Percentiles rank a stretch among this genome's conserved stretches.
Conservation (phyloP, 192 early-diverging fungal genomes). For the Funneliformis geosporum region DNA sequence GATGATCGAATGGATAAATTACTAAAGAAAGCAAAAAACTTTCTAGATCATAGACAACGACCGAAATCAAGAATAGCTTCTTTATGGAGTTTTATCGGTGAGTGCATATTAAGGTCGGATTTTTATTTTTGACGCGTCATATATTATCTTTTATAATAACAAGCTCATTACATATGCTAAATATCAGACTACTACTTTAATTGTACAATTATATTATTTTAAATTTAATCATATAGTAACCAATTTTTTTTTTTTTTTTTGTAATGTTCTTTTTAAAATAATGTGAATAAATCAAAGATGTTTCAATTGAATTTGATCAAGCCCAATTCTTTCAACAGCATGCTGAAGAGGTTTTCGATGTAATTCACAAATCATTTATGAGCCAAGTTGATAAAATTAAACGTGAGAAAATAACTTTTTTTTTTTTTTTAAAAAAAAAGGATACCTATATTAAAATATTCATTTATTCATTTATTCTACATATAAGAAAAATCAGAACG, state of each 20-base stretch:
- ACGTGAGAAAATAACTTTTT: constrained; percentile 46
- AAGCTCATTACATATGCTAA: neutral
- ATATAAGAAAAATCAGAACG: constrained; percentile 53
- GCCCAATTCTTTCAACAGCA: constrained; percentile 78
- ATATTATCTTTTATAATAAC: neutral
- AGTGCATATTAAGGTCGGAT: neutral
- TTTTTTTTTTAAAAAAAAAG: neutral
- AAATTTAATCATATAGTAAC: no score
- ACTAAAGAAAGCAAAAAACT: constrained; percentile 70
- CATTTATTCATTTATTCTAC: neutral
- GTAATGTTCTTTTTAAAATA: neutral
- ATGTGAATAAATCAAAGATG: constrained; percentile 47
- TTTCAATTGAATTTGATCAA: constrained; percentile 68
- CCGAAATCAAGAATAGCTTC: constrained; percentile 64
- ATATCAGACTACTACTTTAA: neutral
- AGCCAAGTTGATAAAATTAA: constrained; percentile 77
- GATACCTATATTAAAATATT: constrained; percentile 6
- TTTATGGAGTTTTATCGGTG: constrained; percentile 74
- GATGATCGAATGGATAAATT: constrained; percentile 61
- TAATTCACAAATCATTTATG: constrained; percentile 67
- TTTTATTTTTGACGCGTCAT: neutral
- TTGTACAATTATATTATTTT: neutral
- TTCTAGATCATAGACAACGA: constrained; percentile 79
- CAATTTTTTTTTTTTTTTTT: constrained; percentile 8
- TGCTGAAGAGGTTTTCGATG: constrained; percentile 66